These are phyloP conservation scores for Nelumbo lutea DNA, from an alignment of 164 flowering plant species.

Conservation along the genomic window DNA sequence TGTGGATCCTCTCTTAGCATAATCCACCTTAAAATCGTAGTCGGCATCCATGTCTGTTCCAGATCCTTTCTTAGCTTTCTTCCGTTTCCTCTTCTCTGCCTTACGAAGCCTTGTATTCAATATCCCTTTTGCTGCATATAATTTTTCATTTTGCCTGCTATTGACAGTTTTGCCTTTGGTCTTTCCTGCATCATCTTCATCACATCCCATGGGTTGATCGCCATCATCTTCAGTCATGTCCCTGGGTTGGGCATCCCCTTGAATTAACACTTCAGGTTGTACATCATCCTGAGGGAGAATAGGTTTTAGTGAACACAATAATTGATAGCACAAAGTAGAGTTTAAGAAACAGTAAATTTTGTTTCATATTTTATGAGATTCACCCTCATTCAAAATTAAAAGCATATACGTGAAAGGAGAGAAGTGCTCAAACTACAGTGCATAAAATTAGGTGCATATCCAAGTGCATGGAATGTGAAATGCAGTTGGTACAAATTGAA, in stretches of 20 bases:
- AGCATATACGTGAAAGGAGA: too few relatives aligned
- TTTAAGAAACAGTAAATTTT: neutral
- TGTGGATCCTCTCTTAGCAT: conserved; percentile 25
- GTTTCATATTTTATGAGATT: too few relatives aligned
- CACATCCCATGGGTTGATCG: conserved; percentile 47
- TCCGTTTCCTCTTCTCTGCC: conserved; percentile 76
- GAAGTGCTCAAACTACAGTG: too few relatives aligned
- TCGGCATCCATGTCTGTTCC: conserved; percentile 34
- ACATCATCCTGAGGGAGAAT: conserved; percentile 31
- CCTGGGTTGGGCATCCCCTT: conserved; percentile 11
- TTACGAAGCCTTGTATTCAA: conserved; percentile 56
- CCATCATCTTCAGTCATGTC: conserved; percentile 20
- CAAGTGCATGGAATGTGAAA: neutral
- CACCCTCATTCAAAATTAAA: too few relatives aligned
- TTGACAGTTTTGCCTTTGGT: conserved; percentile 25
- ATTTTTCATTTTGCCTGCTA: conserved; percentile 67
- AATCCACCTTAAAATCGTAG: conserved; percentile 86
- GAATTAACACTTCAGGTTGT: conserved; percentile 20
- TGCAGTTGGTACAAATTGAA: neutral
- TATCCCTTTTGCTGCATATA: conserved; percentile 78
- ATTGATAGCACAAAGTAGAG: neutral
- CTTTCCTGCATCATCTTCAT: conserved; percentile 30
- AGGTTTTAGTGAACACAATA: neutral
- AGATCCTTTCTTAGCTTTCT: conserved; percentile 43
- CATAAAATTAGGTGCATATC: too few relatives aligned